These are phyloP conservation scores for Bipolaris cookei DNA, from an alignment of 2,329 filamentous ascomycete genomes.

Conservation along the genomic window DNA sequence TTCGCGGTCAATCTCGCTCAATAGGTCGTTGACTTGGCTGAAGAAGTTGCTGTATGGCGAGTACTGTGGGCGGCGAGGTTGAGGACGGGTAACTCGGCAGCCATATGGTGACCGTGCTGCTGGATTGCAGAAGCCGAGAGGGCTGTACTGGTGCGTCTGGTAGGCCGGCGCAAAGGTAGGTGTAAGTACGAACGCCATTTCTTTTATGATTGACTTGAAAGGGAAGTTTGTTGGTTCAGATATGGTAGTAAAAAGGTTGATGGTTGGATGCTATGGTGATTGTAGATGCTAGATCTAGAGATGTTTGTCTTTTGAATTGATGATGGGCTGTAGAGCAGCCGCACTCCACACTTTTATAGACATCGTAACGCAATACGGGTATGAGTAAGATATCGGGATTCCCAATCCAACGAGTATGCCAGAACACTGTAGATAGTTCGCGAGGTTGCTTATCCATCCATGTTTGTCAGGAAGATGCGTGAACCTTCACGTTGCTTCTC, in stretches of 20 bases:
- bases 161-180: slow-evolving; percentile 43
- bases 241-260: slow-evolving; percentile 7
- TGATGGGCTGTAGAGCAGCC: slow-evolving; percentile 29
- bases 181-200: slow-evolving; percentile 46
- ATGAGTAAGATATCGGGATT: slow-evolving; percentile 41
- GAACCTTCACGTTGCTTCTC: slow-evolving; percentile 32
- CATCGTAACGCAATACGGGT: slow-evolving; percentile 35
- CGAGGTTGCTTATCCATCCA: slow-evolving; percentile 34
- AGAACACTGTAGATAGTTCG: slow-evolving; percentile 33
- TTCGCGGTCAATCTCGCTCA: slow-evolving; percentile 42
- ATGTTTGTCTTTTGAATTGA: slow-evolving; percentile 30
- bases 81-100: slow-evolving; percentile 25
- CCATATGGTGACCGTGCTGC: slow-evolving; percentile 27
- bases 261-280: slow-evolving; percentile 25
- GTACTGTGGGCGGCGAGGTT: slow-evolving; percentile 27
- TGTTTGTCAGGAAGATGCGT: slow-evolving; percentile 29
- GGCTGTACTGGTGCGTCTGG: slow-evolving; percentile 36
- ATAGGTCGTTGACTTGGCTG: slow-evolving; percentile 40
- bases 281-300: slow-evolving; percentile 32
- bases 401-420: slow-evolving; percentile 36
- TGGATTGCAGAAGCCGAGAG: slow-evolving; percentile 36
- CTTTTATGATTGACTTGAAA: slow-evolving; percentile 9
- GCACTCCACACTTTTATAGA: slow-evolving; percentile 39
- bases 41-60: slow-evolving; percentile 44
- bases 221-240: slow-evolving; percentile 5